Evolutionary conservation across 768 basidiomycete genomes (phyloP).

Genomic region (Cystoderma amianthinum): DNA sequence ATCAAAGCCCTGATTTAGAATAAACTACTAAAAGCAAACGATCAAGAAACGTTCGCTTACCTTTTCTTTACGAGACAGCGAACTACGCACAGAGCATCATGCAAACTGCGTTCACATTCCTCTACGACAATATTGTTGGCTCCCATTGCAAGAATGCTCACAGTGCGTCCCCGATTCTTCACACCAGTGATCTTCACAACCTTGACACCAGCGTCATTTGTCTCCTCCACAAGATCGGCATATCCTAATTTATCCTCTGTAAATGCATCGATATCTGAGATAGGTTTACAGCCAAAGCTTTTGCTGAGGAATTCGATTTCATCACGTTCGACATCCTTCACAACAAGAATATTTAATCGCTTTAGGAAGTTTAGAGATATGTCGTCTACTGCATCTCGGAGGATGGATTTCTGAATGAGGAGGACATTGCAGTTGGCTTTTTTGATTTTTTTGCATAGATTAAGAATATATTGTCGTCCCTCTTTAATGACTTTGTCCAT

Average conservation of each 20-base stretch:
- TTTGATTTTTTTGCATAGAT: conserved; percentile 98
- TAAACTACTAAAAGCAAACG: background rate
- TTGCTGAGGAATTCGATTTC: conserved; percentile 97
- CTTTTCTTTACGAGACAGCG: conserved; percentile 97
- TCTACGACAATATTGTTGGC: conserved; percentile 90
- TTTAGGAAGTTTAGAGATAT: conserved; percentile 96
- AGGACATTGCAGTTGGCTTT: conserved; percentile 99
- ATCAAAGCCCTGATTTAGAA: conserved; percentile 63
- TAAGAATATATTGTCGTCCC: conserved; percentile 94
- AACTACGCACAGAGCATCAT: conserved; percentile 98
- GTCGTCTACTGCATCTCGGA: conserved; percentile 98
- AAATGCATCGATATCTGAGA: conserved; percentile 97
- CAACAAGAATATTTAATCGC: conserved; percentile 90
- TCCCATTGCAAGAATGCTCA: conserved; percentile 93
- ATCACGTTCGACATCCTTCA: conserved; percentile 97
- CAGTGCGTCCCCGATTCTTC: conserved; percentile 90
- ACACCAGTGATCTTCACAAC: conserved; percentile 94
- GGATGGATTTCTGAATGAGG: conserved; percentile 97
- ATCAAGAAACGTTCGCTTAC: conserved; percentile 34
- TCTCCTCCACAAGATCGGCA: conserved; percentile 93
- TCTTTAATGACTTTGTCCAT: conserved; percentile 99
- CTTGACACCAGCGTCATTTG: conserved; percentile 73
- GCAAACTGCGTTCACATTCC: conserved; percentile 94
- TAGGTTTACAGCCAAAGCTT: conserved; percentile 90
- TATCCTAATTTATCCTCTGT: conserved; percentile 97